Evolutionary conservation across 352 stramenopile genomes (phyloP), one percentile per base, ranked within the genome.

Genomic region (Globisporangium acanthophoron): DNA sequence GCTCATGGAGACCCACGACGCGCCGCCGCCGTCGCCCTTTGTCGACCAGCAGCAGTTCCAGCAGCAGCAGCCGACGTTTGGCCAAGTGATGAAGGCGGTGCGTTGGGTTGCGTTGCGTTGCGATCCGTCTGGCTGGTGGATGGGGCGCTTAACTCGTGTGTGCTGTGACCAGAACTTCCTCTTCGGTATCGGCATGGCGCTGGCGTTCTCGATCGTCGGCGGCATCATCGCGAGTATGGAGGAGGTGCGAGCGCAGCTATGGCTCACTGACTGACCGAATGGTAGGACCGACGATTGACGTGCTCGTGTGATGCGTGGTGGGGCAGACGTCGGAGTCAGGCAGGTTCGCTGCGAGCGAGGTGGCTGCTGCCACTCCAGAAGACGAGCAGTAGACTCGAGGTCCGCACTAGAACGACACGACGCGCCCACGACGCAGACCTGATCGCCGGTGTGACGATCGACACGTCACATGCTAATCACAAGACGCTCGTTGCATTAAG

Each of bases 171-270:
- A 93, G 83, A 90, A 76, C 52, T 93, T 93, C 51, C 58, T 89
- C 15, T 93, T 78, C 78, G 83, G 80, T 4, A 69, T 89, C 54
- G 83, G 83, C 44, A 91, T 93, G 80, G 75, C 83, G 3, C 56
- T 90, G 2, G 83, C 75, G 29, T 93, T 93, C 59, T 78, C 78
- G 7, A 61, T 90, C 16, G 59, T 93, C 24, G 83, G 83, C 29
- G 69, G 84, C 29, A 72, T 90, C 60, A 80, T 88, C 59, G 76
- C 76, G 54, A 66, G 64, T 31, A 87, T 88, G 76, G 78, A 90
- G 60, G 74, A 87, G 69, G 80, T 87, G 50, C 40, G 27, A 16
- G 27, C 11, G 52, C 8, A 16, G 18, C 45, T n/a, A 6, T 56
- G 18, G 0, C 12, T 54, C 3, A 20, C 18, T 27, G 20, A 21